phyloP scores from a whole-genome alignment of 768 basidiomycete genomes.

The Boletus rufocinnamomeus region DNA sequence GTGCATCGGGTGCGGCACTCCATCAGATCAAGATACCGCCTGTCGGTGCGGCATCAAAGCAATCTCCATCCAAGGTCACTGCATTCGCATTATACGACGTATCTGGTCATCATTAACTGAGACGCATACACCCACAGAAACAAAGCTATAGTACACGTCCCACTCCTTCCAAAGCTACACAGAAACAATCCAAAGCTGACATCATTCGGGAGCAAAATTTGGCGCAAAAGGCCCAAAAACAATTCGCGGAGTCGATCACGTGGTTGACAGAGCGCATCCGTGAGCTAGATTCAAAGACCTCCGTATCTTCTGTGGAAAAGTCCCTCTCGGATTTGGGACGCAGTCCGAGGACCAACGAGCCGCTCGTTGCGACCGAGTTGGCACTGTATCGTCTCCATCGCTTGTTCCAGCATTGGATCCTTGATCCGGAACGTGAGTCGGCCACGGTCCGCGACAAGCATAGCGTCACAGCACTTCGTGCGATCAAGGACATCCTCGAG shows the following conservation, averaged over 20 bases:
- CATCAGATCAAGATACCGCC: conserved; percentile 55
- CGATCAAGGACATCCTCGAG: conserved; percentile 48
- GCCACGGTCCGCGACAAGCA: conserved; percentile 45
- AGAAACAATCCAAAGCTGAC: conserved; percentile 38
- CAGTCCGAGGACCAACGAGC: conserved; percentile 46
- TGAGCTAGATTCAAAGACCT: conserved; percentile 27
- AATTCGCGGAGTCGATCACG: conserved; percentile 38
- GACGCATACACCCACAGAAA: conserved; percentile 13
- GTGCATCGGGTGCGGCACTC: conserved; percentile 56
- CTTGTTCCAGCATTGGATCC: conserved; percentile 53
- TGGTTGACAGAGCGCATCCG: conserved; percentile 60
- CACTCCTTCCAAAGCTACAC: conserved; percentile 31
- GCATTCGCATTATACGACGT: neutral
- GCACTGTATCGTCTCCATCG: conserved; percentile 55
- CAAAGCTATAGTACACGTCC: conserved; percentile 15
- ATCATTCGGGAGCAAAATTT: conserved; percentile 47
- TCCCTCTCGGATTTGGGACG: conserved; percentile 43
- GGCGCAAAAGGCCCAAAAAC: conserved; percentile 45
- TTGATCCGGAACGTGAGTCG: conserved; percentile 41
- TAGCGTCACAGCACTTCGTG: conserved; percentile 47
- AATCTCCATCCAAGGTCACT: conserved; percentile 15
- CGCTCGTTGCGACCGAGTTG: conserved; percentile 51
- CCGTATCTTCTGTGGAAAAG: conserved; percentile 31
- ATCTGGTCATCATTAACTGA: neutral
- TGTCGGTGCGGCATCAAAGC: conserved; percentile 30